Conservation (phyloP, 192 early-diverging fungal genomes). For the Backusella psychrophila region DNA sequence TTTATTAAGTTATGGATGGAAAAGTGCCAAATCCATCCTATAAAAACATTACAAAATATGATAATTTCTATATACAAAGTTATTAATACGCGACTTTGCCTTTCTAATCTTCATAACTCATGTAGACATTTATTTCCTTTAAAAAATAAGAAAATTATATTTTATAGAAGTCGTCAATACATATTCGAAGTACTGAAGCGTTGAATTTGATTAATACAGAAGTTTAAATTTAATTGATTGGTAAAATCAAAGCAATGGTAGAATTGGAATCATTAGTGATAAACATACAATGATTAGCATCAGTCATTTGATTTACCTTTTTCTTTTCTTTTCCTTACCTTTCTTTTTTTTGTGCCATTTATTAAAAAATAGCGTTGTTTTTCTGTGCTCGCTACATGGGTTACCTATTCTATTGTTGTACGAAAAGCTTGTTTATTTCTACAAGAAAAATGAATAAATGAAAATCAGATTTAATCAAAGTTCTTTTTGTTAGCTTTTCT, state of each 20-base stretch:
- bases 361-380: neutral
- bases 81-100: neutral
- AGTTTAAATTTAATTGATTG: neutral
- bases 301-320: neutral
- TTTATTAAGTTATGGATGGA: neutral
- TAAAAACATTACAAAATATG: neutral
- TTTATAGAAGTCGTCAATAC: neutral
- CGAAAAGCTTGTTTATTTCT: neutral
- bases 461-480: neutral
- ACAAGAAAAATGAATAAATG: neutral
- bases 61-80: neutral
- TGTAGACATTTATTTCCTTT: neutral
- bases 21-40: neutral
- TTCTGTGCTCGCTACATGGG: neutral
- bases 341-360: neutral
- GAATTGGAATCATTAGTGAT: neutral
- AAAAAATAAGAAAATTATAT: neutral
- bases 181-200: neutral
- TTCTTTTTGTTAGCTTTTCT: neutral
- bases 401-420: neutral
- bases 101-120: neutral
- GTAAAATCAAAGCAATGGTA: neutral
- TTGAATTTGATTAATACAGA: neutral
- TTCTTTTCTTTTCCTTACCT: neutral
- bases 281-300: neutral